Conservation (phyloP, 176 grass and related monocot species). For the Pontederia crassipes region DNA sequence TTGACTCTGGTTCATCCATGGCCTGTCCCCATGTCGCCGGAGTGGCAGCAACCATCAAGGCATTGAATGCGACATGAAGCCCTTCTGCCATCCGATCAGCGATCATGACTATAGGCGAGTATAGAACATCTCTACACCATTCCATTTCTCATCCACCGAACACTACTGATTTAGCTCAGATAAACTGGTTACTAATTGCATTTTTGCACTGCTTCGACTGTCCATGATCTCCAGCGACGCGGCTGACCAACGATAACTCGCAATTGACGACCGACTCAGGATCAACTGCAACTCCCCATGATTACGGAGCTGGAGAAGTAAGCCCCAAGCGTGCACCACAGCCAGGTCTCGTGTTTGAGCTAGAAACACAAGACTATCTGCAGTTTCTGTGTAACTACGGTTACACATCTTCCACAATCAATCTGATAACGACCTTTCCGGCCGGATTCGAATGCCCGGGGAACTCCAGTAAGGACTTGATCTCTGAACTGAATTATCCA, state of each 20-base stretch:
- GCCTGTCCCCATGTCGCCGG: constrained; percentile 75
- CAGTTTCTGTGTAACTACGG: constrained; percentile 84
- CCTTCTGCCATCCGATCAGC: constrained; percentile 69
- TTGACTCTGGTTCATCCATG: constrained; percentile 86
- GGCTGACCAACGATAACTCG: constrained; percentile 35
- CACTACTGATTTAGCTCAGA: neutral
- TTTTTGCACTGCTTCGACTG: neutral
- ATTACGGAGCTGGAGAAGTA: constrained; percentile 64
- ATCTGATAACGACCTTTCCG: constrained; percentile 35
- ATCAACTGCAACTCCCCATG: constrained; percentile 46
- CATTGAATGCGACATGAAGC: constrained; percentile 83
- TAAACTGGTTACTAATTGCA: neutral
- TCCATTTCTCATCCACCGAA: neutral
- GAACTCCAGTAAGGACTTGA: constrained; percentile 56
- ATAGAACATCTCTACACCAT: neutral
- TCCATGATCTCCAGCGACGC: constrained; percentile 30
- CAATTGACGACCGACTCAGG: constrained; percentile 40
- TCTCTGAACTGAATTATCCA: constrained; percentile 88
- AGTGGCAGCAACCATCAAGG: constrained; percentile 44
- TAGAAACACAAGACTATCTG: constrained; percentile 42
- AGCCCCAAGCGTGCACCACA: constrained; percentile 49
- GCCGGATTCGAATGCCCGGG: constrained; percentile 36
- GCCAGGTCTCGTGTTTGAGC: constrained; percentile 67
- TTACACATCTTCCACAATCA: constrained; percentile 42
- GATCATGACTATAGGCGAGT: constrained; percentile 59